Evolutionary conservation across 2,329 filamentous ascomycete species (phyloP).

Genomic region (Delphinella strobiligena): DNA sequence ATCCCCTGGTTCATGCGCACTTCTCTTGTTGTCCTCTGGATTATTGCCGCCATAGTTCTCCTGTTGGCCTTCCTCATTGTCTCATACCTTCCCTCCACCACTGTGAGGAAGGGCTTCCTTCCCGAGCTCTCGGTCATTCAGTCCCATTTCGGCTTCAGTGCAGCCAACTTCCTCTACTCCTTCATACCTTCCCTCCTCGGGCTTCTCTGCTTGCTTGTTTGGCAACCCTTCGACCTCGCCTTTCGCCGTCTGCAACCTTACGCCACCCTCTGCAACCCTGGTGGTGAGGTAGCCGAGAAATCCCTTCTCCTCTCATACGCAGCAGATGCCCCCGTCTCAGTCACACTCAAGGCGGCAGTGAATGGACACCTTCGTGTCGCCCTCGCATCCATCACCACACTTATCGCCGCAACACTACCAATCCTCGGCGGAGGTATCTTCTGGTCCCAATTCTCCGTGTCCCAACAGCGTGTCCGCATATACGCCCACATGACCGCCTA

Average conservation of each 20-base stretch:
- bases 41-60: slow-evolving; percentile 47
- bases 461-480: slow-evolving; percentile 45
- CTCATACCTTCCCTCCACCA: slow-evolving; percentile 57
- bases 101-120: slow-evolving; percentile 57
- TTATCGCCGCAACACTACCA: slow-evolving; percentile 51
- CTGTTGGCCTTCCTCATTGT: slow-evolving; percentile 62
- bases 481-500: slow-evolving; percentile 59
- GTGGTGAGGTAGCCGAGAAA: slow-evolving; percentile 49
- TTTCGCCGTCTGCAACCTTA: slow-evolving; percentile 58
- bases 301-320: slow-evolving; percentile 62
- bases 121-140: slow-evolving; percentile 48
- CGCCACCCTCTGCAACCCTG: slow-evolving; percentile 45
- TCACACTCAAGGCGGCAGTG: slow-evolving; percentile 43
- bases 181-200: slow-evolving; percentile 61
- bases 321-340: slow-evolving; percentile 50
- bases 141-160: slow-evolving; percentile 52
- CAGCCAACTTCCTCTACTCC: slow-evolving; percentile 78
- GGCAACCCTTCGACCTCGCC: slow-evolving; percentile 54
- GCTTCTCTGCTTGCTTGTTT: slow-evolving; percentile 52
- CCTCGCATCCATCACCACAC: slow-evolving; percentile 45
- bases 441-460: slow-evolving; percentile 53
- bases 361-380: slow-evolving; percentile 57
- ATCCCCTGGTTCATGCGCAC: slow-evolving; percentile 67
- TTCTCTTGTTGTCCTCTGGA: slow-evolving; percentile 52
- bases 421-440: slow-evolving; percentile 59